These are phyloP conservation scores for Paraconiothyrium brasiliense DNA, from an alignment of 2,329 filamentous ascomycete species.

Conservation along the genomic window DNA sequence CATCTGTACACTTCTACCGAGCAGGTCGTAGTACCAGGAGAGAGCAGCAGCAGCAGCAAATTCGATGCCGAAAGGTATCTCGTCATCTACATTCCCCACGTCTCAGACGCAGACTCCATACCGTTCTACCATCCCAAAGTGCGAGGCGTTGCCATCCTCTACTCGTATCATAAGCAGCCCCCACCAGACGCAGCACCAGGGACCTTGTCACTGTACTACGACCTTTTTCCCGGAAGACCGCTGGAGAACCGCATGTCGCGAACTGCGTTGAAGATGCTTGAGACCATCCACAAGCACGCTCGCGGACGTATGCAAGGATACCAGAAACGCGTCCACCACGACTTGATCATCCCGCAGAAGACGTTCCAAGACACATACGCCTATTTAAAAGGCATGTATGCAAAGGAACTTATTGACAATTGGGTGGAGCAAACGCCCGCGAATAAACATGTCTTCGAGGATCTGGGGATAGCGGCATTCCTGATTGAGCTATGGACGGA, in stretches of 20 bases:
- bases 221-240: constrained; percentile 54
- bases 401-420: constrained; percentile 70
- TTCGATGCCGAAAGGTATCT: constrained; percentile 58
- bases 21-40: constrained; percentile 21
- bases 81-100: constrained; percentile 82
- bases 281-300: constrained; percentile 77
- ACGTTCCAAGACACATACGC: constrained; percentile 84
- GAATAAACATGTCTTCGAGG: constrained; percentile 93
- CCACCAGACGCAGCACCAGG: constrained; percentile 39
- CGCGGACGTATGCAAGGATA: constrained; percentile 72
- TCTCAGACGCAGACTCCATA: constrained; percentile 66
- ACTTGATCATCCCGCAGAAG: constrained; percentile 79
- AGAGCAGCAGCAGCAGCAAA: constrained; percentile 30
- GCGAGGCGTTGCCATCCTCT: constrained; percentile 76
- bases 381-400: constrained; percentile 81
- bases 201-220: constrained; percentile 61
- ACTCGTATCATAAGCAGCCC: constrained; percentile 66
- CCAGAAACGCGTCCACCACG: constrained; percentile 84
- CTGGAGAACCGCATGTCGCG: constrained; percentile 66
- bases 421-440: constrained; percentile 93
- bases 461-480: constrained; percentile 89
- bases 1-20: constrained; percentile 66
- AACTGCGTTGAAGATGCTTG: constrained; percentile 74
- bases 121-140: constrained; percentile 91
- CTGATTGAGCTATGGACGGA: constrained; percentile 89